Evolutionary conservation across 1,284 basidiomycete species (phyloP), one percentile per base, ranked within the genome.

Genomic region (Clitocybe nebularis): DNA sequence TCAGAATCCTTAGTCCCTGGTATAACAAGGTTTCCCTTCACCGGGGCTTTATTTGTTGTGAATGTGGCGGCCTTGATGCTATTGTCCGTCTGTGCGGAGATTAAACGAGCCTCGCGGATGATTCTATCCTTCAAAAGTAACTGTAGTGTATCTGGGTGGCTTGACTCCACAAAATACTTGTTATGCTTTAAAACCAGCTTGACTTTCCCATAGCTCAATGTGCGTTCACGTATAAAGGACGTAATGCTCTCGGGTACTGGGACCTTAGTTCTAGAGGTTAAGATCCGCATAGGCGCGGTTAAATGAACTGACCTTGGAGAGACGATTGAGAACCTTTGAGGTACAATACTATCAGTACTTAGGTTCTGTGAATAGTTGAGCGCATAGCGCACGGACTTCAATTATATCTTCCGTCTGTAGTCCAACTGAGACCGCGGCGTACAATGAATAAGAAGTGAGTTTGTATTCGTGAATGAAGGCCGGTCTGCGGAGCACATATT

Each of bases 401-500:
- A 99, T 97, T 57, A 99, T 99, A 63, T 99, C 94, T 59, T 95
- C 87, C 3, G 96, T 99, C 62, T 98, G 92, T 25, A 99, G 72
- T 16, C 96, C 96, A 45, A 99, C 96, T 10, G 94, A 98, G 48
- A 99, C 95, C 43, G 96, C 96, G 41, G 96, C 96, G 66, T 99
- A 98, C 20, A 99, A 75, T 17, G 94, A 97, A 65, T 98, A 96
- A 35, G 94, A 88, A 38, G 95, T 98, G 58, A 99, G 83, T 68
- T 96, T 93, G 77, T 98, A 99, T 74, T 99, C 96, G 69, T 99
- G 96, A 50, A 99, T 95, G 67, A 96, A 91, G 23, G 90, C 85
- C 30, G 96, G 96, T 71, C 93, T 93, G 60, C n/a, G 46, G 47
- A 46, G 52, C 43, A 54, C 40, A 54, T 39, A 48, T 58, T 43